phyloP scores from a whole-genome alignment of 2,329 filamentous ascomycete species.

The Alternaria brassicae region DNA sequence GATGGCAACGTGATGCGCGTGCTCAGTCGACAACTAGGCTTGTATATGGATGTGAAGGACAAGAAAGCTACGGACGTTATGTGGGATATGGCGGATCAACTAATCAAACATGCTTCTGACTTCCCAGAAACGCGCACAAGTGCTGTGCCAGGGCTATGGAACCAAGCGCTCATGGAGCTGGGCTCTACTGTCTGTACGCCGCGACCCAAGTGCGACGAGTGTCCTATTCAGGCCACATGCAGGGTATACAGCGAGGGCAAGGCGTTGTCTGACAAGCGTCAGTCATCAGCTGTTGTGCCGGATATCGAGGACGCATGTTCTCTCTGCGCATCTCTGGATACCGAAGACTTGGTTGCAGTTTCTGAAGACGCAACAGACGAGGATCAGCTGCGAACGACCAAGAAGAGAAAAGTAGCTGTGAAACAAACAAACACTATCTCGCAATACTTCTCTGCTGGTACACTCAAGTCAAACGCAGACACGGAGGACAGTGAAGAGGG shows the following conservation, averaged over 20 bases:
- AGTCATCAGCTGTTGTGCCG: constrained; percentile 11
- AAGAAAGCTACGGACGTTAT: constrained; percentile 62
- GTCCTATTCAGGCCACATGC: constrained; percentile 45
- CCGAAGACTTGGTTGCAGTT: constrained; percentile 38
- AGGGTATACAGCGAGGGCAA: constrained; percentile 44
- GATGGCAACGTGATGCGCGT: constrained; percentile 70
- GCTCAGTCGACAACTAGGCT: constrained; percentile 65
- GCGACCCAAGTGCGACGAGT: constrained; percentile 61
- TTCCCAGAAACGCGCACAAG: constrained; percentile 48
- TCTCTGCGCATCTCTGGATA: constrained; percentile 38
- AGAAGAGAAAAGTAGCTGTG: constrained; percentile 33
- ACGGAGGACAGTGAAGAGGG: constrained; percentile 14
- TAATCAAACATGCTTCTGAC: constrained; percentile 61
- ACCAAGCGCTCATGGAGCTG: constrained; percentile 70
- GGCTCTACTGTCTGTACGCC: constrained; percentile 69
- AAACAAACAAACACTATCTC: constrained; percentile 39
- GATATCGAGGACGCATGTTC: constrained; percentile 46
- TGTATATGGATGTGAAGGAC: constrained; percentile 64
- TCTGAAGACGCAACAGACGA: constrained; percentile 25
- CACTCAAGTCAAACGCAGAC: constrained; percentile 22
- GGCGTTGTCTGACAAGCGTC: constrained; percentile 25
- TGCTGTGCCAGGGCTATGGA: constrained; percentile 66
- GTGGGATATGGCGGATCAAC: constrained; percentile 65
- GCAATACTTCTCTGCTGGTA: constrained; percentile 37
- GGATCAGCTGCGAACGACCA: constrained; percentile 18